These are phyloP conservation scores for Chlorella sp. DNA, from an alignment of 139 green algal species.

Conservation along the genomic window DNA sequence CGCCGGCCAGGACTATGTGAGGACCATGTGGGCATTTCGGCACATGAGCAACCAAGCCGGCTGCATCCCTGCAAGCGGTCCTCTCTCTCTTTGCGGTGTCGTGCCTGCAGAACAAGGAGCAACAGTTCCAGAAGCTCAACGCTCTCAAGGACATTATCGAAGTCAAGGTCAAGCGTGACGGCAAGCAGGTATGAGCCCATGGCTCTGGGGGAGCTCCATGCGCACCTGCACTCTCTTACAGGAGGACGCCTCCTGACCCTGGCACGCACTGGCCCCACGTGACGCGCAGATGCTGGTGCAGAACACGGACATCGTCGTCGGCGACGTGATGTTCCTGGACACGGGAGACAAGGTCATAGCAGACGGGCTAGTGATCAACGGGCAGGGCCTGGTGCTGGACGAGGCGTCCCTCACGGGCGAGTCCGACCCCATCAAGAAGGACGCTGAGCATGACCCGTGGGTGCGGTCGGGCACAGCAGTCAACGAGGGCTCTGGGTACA, in stretches of 20 bases:
- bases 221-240: no score
- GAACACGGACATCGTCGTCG: conserved; percentile 84
- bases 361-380: conserved; percentile 67
- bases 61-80: no score
- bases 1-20: no score
- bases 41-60: no score
- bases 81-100: no score
- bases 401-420: conserved; percentile 95
- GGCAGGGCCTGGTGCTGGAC: conserved; percentile 67
- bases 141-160: conserved; percentile 81
- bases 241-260: no score
- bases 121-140: conserved; percentile 93
- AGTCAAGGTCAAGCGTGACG: conserved; percentile 75
- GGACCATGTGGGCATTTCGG: no score
- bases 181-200: conserved; percentile 32
- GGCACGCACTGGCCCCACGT: no score
- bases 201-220: no score
- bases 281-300: conserved; percentile 36
- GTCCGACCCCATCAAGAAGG: conserved; percentile 86
- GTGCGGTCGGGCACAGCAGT: conserved; percentile 82
- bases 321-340: conserved; percentile 86
- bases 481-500: conserved; percentile 70
- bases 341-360: conserved; percentile 73
- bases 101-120: conserved; percentile 94
- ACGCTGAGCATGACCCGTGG: conserved; percentile 59